A percentile compares a stretch with the other conserved stretches of the same genome.
Conservation (phyloP, 768 basidiomycete species). For the Megacollybia marginata region DNA sequence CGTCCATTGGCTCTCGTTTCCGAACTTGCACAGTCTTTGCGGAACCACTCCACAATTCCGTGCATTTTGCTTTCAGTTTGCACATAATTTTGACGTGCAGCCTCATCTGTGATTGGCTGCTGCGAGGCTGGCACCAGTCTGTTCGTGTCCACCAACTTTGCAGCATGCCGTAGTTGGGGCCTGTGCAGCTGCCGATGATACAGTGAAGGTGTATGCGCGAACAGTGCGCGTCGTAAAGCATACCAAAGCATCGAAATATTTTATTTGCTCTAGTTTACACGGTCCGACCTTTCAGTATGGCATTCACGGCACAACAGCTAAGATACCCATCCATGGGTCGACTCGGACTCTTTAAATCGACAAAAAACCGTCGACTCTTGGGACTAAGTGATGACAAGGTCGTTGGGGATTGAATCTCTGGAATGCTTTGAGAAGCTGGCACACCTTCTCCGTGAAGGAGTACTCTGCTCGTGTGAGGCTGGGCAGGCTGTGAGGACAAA, state of each 20-base stretch:
- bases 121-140: constrained; percentile 61
- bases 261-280: not conserved
- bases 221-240: not conserved
- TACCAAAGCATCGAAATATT: not conserved
- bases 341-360: no score
- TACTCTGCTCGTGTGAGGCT: not conserved
- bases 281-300: not conserved
- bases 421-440: not conserved
- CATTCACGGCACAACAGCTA: no score
- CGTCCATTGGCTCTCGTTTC: constrained; percentile 72
- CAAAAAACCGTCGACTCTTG: no score
- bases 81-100: constrained; percentile 50
- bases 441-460: not conserved
- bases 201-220: not conserved
- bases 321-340: no score
- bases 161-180: not conserved
- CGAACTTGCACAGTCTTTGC: constrained; percentile 65
- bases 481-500: not conserved
- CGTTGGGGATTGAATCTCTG: not conserved
- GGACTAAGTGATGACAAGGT: not conserved
- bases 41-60: constrained; percentile 61
- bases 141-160: not conserved
- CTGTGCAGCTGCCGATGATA: not conserved
- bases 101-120: constrained; percentile 46
- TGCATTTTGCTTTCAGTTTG: constrained; percentile 62